Conservation (phyloP, 352 stramenopile species). For the Thraustochytrium sp. region DNA sequence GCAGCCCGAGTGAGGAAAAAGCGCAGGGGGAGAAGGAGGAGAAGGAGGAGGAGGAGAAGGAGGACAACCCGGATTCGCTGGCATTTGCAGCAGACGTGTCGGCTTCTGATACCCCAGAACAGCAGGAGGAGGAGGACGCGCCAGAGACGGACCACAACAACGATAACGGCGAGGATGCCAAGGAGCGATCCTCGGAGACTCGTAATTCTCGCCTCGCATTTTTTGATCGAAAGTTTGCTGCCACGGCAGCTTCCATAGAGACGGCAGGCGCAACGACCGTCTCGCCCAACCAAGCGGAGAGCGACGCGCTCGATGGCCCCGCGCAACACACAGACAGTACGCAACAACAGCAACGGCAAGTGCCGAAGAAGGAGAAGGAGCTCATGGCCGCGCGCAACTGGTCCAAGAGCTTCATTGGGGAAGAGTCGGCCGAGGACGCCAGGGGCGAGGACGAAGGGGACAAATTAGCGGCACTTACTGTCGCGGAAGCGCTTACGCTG, state of each 20-base stretch:
- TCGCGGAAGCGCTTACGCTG: neutral
- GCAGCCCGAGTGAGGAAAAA: too few species aligned
- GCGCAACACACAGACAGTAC: too few species aligned
- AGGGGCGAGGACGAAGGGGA: neutral
- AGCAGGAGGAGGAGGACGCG: too few species aligned
- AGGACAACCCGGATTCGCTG: too few species aligned
- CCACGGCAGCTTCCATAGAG: neutral
- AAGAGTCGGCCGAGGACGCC: neutral
- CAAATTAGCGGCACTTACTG: neutral
- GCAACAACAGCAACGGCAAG: neutral
- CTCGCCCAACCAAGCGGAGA: neutral
- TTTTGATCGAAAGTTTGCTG: neutral
- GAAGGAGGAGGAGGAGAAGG: too few species aligned
- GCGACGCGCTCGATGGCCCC: too few species aligned
- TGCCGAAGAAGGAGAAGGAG: slow-evolving; percentile 41
- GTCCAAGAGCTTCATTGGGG: slow-evolving; percentile 33
- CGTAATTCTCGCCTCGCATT: too few species aligned
- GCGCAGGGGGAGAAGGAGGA: too few species aligned
- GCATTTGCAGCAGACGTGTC: too few species aligned
- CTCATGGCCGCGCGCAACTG: slow-evolving; percentile 31
- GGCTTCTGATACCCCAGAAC: too few species aligned
- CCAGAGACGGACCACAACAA: neutral
- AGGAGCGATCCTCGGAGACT: too few species aligned
- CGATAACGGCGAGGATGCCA: neutral
- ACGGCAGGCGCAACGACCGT: neutral